Conservation (phyloP, 2,329 filamentous ascomycete species). For the Nannizziopsis arthrosporioides region DNA sequence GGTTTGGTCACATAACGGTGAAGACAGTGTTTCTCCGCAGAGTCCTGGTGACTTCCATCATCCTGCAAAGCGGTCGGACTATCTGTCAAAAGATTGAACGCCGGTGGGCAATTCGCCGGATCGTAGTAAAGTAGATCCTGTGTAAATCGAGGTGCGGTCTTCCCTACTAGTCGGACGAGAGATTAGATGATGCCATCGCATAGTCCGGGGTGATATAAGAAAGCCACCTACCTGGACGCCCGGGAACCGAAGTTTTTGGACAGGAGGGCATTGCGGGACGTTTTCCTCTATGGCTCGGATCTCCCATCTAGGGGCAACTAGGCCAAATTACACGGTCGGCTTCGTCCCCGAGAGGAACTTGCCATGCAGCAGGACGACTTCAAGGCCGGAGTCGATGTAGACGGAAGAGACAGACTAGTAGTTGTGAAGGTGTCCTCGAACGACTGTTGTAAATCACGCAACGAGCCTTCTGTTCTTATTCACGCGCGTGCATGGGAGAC, state of each 20-base stretch:
- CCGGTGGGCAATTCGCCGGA: constrained; percentile 33
- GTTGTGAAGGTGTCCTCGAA: too few species aligned
- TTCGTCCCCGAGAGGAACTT: too few species aligned
- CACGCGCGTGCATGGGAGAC: too few species aligned
- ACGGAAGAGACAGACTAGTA: too few species aligned
- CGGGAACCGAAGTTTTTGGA: neutral
- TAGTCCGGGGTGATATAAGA: neutral
- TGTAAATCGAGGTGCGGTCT: constrained; percentile 40
- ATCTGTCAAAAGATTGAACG: constrained; percentile 47
- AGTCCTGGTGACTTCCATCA: constrained; percentile 23
- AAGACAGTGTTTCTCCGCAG: constrained; percentile 40
- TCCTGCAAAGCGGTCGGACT: constrained; percentile 41
- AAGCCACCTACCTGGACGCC: constrained; percentile 4
- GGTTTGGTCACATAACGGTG: constrained; percentile 50
- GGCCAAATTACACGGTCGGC: too few species aligned
- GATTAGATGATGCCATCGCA: neutral
- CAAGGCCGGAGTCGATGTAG: too few species aligned
- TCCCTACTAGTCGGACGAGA: constrained; percentile 28
- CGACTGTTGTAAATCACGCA: too few species aligned
- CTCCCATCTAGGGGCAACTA: too few species aligned
- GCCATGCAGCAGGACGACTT: too few species aligned
- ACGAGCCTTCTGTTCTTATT: too few species aligned
- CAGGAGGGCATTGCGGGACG: neutral
- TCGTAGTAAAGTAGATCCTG: constrained; percentile 37
- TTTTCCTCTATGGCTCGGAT: neutral